Conservation (phyloP, 2,329 filamentous ascomycete species). For the Decorospora gaudefroyi region DNA sequence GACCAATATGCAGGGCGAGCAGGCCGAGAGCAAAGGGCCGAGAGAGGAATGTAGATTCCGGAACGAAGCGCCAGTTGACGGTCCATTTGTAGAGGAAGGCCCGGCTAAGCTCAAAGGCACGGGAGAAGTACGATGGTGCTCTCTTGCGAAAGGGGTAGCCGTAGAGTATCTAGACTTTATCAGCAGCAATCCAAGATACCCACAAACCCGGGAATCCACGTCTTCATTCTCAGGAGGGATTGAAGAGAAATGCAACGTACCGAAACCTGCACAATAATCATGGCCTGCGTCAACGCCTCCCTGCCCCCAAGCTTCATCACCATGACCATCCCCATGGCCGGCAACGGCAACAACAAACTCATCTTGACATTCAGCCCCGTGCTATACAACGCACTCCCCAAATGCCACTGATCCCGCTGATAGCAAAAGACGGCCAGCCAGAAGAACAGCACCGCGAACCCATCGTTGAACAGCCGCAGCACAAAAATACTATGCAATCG, state of each 20-base stretch:
- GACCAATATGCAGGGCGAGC: constrained; percentile 65
- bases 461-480: constrained; percentile 93
- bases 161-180: constrained; percentile 53
- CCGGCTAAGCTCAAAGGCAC: constrained; percentile 88
- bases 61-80: constrained; percentile 97
- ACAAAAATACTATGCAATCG: constrained; percentile 92
- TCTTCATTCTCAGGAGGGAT: not conserved
- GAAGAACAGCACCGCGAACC: constrained; percentile 81
- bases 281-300: constrained; percentile 68
- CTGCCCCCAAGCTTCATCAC: constrained; percentile 72
- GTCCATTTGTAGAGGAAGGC: constrained; percentile 98
- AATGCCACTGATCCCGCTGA: constrained; percentile 73
- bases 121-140: constrained; percentile 71
- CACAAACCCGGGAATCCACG: not conserved
- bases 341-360: constrained; percentile 81
- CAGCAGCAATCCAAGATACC: constrained; percentile 3
- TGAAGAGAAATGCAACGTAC: constrained; percentile 58
- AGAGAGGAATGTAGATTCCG: constrained; percentile 78
- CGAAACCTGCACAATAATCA: constrained; percentile 78
- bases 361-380: constrained; percentile 92
- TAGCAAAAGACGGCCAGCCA: constrained; percentile 80
- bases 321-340: constrained; percentile 76
- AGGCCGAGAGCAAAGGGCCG: constrained; percentile 69
- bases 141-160: constrained; percentile 71
- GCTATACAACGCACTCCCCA: constrained; percentile 73